phyloP scores from a whole-genome alignment of 2,329 filamentous ascomycete species.

The Mariannaea sp. region DNA sequence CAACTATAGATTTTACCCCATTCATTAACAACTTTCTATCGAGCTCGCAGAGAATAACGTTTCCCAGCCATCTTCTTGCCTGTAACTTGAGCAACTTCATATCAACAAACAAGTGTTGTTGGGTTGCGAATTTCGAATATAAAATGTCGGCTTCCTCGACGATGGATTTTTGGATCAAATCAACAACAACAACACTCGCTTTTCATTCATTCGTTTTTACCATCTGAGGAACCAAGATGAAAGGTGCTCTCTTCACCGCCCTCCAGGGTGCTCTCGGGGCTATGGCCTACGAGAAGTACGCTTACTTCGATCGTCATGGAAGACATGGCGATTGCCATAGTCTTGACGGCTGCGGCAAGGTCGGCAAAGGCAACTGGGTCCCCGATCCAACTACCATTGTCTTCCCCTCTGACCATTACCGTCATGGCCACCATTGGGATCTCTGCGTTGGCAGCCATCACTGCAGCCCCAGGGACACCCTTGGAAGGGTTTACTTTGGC shows the following conservation, averaged over 20 bases:
- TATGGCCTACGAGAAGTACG: constrained; percentile 32
- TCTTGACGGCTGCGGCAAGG: constrained; percentile 32
- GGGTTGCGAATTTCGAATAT: constrained; percentile 13
- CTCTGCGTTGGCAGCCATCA: constrained; percentile 29
- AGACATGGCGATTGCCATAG: constrained; percentile 16
- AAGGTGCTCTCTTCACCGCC: constrained; percentile 32
- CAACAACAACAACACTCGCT: constrained; percentile 25
- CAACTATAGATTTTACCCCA: constrained; percentile 2
- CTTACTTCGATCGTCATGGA: constrained; percentile 27
- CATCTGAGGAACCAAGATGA: constrained; percentile 28
- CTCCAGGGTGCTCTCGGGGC: constrained; percentile 33
- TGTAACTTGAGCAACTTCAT: background rate
- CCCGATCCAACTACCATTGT: constrained; percentile 35
- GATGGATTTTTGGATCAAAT: background rate
- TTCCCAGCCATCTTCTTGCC: constrained; percentile 5
- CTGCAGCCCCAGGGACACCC: constrained; percentile 31
- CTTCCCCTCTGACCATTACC: constrained; percentile 31
- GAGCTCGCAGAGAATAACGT: constrained; percentile 11
- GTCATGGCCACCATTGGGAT: constrained; percentile 32
- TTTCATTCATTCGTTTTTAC: constrained; percentile 13
- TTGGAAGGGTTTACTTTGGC: constrained; percentile 33
- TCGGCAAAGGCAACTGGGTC: constrained; percentile 34
- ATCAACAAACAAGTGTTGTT: background rate
- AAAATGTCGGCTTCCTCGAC: constrained; percentile 10
- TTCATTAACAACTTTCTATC: constrained; percentile 10